Conservation (phyloP, 495 filamentous ascomycete genomes). For the Penicillium coffeae region DNA sequence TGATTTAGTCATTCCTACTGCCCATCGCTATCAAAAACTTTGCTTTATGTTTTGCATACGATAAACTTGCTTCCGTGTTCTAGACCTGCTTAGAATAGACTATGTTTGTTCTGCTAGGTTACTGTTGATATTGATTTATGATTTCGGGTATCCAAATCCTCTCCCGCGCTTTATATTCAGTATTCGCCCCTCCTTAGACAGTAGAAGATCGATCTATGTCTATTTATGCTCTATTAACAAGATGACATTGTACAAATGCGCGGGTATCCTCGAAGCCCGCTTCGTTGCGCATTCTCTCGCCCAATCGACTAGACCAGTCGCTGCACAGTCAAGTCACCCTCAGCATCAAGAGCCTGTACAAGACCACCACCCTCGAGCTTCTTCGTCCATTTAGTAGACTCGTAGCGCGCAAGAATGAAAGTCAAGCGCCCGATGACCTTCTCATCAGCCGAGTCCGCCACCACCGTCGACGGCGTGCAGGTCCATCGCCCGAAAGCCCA, state of each 20-base stretch:
- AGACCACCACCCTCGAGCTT: slow-evolving; percentile 61
- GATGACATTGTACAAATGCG: neutral
- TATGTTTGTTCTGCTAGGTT: too few relatives aligned
- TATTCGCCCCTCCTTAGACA: neutral
- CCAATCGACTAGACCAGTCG: slow-evolving; percentile 25
- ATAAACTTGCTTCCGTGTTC: too few relatives aligned
- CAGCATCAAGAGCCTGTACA: slow-evolving; percentile 41
- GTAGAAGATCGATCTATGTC: neutral
- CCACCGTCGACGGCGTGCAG: slow-evolving; percentile 59
- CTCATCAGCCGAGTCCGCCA: slow-evolving; percentile 35
- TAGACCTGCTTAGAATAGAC: neutral
- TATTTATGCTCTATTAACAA: neutral
- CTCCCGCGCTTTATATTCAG: too few relatives aligned
- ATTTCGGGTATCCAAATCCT: too few relatives aligned
- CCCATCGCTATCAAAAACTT: too few relatives aligned
- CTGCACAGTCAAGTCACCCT: slow-evolving; percentile 34
- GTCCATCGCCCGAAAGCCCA: slow-evolving; percentile 98
- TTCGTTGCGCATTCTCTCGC: neutral
- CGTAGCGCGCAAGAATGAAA: slow-evolving; percentile 77
- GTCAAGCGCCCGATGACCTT: slow-evolving; percentile 68
- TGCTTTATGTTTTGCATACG: too few relatives aligned
- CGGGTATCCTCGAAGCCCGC: too few relatives aligned
- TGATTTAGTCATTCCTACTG: neutral
- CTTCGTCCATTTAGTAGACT: slow-evolving; percentile 87
- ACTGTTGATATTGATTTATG: too few relatives aligned